A percentile compares a stretch with the other conserved stretches of the same genome.
These are phyloP conservation scores for Argentina anserina DNA, from an alignment of 306 rosid species.

Conservation along the genomic window DNA sequence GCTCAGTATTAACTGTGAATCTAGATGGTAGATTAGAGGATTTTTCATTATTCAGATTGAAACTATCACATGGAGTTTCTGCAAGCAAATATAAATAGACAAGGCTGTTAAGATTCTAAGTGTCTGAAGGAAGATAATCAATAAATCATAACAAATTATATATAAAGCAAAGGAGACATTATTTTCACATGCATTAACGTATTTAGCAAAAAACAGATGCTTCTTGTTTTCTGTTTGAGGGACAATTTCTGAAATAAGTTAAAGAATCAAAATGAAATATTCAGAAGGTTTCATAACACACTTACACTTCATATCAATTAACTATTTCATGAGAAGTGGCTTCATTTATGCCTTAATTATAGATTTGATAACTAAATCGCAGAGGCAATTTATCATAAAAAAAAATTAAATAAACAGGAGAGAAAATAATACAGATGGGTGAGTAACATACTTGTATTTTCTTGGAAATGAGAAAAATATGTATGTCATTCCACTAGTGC, in stretches of 20 bases:
- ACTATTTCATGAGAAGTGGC: not conserved
- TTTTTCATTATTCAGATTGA: not conserved
- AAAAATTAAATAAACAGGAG: not conserved
- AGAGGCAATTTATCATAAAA: not conserved
- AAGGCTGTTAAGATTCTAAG: slow-evolving; percentile 16
- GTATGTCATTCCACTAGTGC: not conserved
- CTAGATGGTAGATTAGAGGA: not conserved
- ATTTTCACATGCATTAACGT: not conserved
- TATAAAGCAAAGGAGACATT: not conserved
- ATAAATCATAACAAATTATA: not conserved
- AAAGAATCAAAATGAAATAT: not conserved
- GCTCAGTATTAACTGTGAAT: not conserved
- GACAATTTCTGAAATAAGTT: not conserved
- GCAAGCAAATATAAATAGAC: not conserved
- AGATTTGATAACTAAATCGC: not conserved
- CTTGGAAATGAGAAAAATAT: not conserved
- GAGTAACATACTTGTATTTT: not conserved
- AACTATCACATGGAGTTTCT: not conserved
- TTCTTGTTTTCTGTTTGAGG: not conserved
- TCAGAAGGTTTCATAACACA: not conserved
- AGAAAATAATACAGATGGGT: not conserved
- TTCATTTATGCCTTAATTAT: not conserved
- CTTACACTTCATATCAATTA: not conserved
- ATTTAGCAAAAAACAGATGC: not conserved
- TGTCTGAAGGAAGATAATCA: not conserved